Evolutionary conservation across 2,329 filamentous ascomycete species (phyloP).

Genomic region (Colletotrichum sp.): DNA sequence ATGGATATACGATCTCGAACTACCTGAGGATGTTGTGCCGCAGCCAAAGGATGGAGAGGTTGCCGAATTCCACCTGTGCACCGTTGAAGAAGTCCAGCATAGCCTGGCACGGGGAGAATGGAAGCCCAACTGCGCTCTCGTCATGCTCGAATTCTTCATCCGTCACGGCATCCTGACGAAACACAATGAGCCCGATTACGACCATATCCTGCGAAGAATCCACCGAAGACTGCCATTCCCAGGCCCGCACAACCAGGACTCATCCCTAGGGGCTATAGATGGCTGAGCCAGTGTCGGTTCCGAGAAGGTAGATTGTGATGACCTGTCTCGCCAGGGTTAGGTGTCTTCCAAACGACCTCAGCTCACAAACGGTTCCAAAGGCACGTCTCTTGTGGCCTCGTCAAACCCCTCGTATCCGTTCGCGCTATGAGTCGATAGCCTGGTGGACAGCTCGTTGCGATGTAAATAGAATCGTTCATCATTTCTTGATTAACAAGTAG

Average conservation of each 20-base stretch:
- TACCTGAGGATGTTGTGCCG: constrained; percentile 71
- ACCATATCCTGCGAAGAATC: constrained; percentile 76
- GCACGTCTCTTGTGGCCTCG: neutral
- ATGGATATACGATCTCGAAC: constrained; percentile 88
- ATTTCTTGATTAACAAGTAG: constrained; percentile 95
- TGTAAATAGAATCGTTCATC: constrained; percentile 23
- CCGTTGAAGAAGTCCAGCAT: constrained; percentile 75
- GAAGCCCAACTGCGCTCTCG: constrained; percentile 90
- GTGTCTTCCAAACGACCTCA: neutral
- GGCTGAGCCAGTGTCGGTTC: neutral
- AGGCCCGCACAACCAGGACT: constrained; percentile 56
- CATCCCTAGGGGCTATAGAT: neutral
- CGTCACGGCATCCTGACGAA: constrained; percentile 80
- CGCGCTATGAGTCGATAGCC: neutral
- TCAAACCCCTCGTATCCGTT: neutral
- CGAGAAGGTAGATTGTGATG: neutral
- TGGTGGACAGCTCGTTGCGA: neutral
- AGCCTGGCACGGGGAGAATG: constrained; percentile 77
- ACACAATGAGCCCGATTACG: constrained; percentile 79
- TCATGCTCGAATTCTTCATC: constrained; percentile 89
- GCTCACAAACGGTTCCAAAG: neutral
- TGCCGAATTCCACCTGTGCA: constrained; percentile 80
- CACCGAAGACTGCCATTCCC: constrained; percentile 85
- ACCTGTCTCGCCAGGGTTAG: neutral
- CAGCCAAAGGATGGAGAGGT: constrained; percentile 89